Evolutionary conservation across 2,329 filamentous ascomycete species (phyloP).

Genomic region (Albifimbria verrucaria): DNA sequence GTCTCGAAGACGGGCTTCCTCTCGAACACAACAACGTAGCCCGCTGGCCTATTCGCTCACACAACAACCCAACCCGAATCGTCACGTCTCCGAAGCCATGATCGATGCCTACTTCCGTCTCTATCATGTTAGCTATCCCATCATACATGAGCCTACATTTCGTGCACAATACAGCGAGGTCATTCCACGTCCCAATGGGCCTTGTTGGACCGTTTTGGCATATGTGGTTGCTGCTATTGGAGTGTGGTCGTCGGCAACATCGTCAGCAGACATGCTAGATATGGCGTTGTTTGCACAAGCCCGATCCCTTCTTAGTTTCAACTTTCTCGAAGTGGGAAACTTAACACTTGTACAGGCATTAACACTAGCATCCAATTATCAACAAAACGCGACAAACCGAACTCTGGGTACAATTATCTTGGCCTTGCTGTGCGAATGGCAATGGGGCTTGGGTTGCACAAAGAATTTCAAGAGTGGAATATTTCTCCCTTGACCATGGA

Average conservation of each 20-base stretch:
- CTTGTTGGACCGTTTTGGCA: constrained; percentile 26
- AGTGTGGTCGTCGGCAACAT: constrained; percentile 26
- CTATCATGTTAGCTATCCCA: constrained; percentile 43
- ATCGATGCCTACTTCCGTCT: constrained; percentile 40
- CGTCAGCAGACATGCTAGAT: constrained; percentile 16
- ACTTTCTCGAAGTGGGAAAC: constrained; percentile 42
- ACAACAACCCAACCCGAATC: constrained; percentile 28
- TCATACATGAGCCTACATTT: constrained; percentile 44
- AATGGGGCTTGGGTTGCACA: constrained; percentile 46
- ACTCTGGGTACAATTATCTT: constrained; percentile 50
- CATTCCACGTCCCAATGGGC: constrained; percentile 26
- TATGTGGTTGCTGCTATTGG: constrained; percentile 35
- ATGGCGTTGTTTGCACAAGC: constrained; percentile 26
- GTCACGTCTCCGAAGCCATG: constrained; percentile 27
- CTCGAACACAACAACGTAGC: constrained; percentile 5
- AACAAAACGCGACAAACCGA: constrained; percentile 50
- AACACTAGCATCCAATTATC: constrained; percentile 42
- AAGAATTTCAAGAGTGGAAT: constrained; percentile 33
- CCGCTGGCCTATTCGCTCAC: constrained; percentile 12
- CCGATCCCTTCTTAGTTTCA: constrained; percentile 33
- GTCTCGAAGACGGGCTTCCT: constrained; percentile 18
- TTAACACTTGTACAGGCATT: constrained; percentile 42
- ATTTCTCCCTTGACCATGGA: constrained; percentile 31
- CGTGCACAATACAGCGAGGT: constrained; percentile 32
- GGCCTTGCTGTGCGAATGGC: constrained; percentile 48